These are phyloP conservation scores for Acer saccharum DNA, from an alignment of 345 rosid genomes.

Conservation along the genomic window DNA sequence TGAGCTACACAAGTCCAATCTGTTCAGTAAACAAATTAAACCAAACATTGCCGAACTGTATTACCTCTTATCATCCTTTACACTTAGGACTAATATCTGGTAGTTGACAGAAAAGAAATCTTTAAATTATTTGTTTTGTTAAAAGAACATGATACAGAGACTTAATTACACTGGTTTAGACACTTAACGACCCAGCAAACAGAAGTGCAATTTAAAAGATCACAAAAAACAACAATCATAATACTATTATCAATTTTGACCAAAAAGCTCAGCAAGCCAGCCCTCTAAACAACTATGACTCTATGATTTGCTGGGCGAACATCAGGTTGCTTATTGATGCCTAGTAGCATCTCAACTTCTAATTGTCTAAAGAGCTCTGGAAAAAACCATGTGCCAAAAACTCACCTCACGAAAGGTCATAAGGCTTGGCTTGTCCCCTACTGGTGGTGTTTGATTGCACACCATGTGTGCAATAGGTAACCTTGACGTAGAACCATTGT, in stretches of 20 bases:
- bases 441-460: constrained; percentile 95
- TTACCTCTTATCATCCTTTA: neutral
- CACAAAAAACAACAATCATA: neutral
- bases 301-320: neutral
- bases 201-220: neutral
- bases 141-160: neutral
- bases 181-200: neutral
- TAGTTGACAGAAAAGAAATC: neutral
- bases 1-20: neutral
- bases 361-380: constrained; percentile 10
- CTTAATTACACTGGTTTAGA: neutral
- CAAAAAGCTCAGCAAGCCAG: neutral
- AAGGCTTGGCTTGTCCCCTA: constrained; percentile 89
- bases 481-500: constrained; percentile 48
- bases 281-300: neutral
- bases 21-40: neutral
- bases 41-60: neutral
- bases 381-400: constrained; percentile 5
- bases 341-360: constrained; percentile 10
- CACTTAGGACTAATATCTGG: neutral
- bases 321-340: neutral
- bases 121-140: neutral
- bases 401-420: constrained; percentile 95
- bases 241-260: neutral
- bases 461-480: constrained; percentile 93